These are phyloP conservation scores for Hymenoscyphus occultus DNA, from an alignment of 2,329 filamentous ascomycete genomes.

Conservation along the genomic window DNA sequence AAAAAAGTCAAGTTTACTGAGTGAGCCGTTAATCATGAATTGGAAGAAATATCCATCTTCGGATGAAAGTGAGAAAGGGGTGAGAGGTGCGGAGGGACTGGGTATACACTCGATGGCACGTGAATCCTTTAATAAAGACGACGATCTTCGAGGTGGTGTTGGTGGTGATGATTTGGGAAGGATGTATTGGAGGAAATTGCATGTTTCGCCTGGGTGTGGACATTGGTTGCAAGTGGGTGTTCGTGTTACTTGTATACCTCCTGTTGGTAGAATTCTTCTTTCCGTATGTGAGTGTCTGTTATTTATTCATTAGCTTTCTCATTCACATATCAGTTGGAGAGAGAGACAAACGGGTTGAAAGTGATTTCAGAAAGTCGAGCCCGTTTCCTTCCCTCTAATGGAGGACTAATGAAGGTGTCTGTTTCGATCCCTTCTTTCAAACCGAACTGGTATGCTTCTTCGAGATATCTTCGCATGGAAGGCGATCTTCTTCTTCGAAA, in stretches of 20 bases:
- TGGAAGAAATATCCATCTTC: slow-evolving; percentile 16
- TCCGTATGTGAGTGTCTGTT: background rate
- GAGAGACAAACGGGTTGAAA: slow-evolving; percentile 5
- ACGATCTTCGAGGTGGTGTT: slow-evolving; percentile 18
- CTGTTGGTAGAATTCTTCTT: slow-evolving; percentile 5
- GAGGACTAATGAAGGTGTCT: background rate
- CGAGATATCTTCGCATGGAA: slow-evolving; percentile 8
- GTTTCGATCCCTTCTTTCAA: background rate
- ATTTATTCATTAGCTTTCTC: slow-evolving; percentile 7
- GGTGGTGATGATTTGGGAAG: slow-evolving; percentile 14
- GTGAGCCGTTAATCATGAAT: slow-evolving; percentile 10
- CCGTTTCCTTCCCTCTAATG: background rate
- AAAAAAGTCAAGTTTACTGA: slow-evolving; percentile 9
- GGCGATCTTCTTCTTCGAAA: slow-evolving; percentile 10
- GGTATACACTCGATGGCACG: slow-evolving; percentile 12
- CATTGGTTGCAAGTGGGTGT: slow-evolving; percentile 15
- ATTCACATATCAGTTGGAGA: background rate
- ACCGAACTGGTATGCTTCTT: background rate
- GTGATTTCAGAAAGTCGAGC: background rate
- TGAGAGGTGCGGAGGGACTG: slow-evolving; percentile 15
- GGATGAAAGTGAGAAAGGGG: slow-evolving; percentile 12
- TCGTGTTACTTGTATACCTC: slow-evolving; percentile 3
- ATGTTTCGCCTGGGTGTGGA: slow-evolving; percentile 13
- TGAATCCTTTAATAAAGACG: slow-evolving; percentile 17
- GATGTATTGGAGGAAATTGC: slow-evolving; percentile 11